Evolutionary conservation across 805 yeast genomes (phyloP).

Genomic region (Yarrowia sp.): DNA sequence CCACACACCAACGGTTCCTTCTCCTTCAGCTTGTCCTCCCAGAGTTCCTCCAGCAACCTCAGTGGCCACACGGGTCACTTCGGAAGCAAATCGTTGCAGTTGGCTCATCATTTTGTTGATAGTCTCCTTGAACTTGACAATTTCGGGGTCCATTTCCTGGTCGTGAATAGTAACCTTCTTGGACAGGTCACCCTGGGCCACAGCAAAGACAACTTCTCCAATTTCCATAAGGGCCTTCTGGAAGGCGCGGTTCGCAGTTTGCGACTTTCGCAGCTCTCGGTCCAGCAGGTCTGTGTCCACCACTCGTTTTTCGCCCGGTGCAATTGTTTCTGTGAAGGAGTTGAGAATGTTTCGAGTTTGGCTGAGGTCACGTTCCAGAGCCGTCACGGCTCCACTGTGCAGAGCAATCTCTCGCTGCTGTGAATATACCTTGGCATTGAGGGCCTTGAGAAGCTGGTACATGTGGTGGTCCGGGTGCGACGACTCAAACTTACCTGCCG

Average conservation of each 20-base stretch:
- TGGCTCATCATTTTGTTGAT: slow-evolving; percentile 90
- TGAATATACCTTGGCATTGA: slow-evolving; percentile 38
- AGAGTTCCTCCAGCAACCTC: slow-evolving; percentile 88
- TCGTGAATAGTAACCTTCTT: slow-evolving; percentile 74
- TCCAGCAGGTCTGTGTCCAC: slow-evolving; percentile 38
- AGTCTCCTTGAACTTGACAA: slow-evolving; percentile 72
- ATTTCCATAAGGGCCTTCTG: slow-evolving; percentile 72
- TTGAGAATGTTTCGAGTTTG: slow-evolving; percentile 40
- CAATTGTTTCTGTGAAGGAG: slow-evolving; percentile 37
- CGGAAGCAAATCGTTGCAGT: slow-evolving; percentile 73
- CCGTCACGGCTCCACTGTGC: slow-evolving; percentile 39
- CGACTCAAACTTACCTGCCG: slow-evolving; percentile 22
- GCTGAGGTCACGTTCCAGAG: slow-evolving; percentile 38
- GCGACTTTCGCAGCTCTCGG: slow-evolving; percentile 43
- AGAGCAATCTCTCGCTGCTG: slow-evolving; percentile 41
- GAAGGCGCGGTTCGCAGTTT: slow-evolving; percentile 61
- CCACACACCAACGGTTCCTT: slow-evolving; percentile 88
- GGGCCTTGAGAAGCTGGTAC: slow-evolving; percentile 28
- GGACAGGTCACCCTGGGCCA: slow-evolving; percentile 83
- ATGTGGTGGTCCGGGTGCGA: slow-evolving; percentile 26
- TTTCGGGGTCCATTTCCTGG: slow-evolving; percentile 74
- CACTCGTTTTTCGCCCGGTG: slow-evolving; percentile 36
- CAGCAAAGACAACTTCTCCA: slow-evolving; percentile 83
- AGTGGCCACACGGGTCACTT: slow-evolving; percentile 81
- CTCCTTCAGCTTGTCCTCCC: slow-evolving; percentile 84